Percentiles rank a stretch among this genome's conserved stretches.
phyloP scores from a whole-genome alignment of 1,139 yeast species.

The Arxiozyma telluris region DNA sequence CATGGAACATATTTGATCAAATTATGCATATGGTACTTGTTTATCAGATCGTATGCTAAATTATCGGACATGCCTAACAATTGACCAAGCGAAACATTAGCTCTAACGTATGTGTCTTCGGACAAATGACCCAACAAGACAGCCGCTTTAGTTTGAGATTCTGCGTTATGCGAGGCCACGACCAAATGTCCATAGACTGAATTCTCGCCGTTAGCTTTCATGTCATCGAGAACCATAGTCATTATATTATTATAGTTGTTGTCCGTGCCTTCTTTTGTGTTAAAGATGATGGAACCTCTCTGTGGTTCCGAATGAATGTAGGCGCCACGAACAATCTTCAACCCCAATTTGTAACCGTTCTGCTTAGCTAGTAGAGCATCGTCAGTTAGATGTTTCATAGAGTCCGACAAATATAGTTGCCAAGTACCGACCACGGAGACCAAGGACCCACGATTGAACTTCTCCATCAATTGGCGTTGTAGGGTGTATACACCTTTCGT shows the following conservation, averaged over 20 bases:
- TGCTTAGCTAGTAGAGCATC: conserved; percentile 61
- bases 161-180: conserved; percentile 84
- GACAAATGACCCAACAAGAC: conserved; percentile 34
- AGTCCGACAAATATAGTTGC: conserved; percentile 80
- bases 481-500: conserved; percentile 77
- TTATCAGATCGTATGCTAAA: conserved; percentile 66
- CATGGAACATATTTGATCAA: conserved; percentile 94
- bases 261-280: conserved; percentile 40
- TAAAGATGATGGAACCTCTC: conserved; percentile 58
- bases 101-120: conserved; percentile 24
- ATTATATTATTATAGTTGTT: conserved; percentile 65
- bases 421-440: conserved; percentile 81
- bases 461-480: conserved; percentile 72
- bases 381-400: conserved; percentile 48
- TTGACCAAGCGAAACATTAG: conserved; percentile 80
- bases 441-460: conserved; percentile 44
- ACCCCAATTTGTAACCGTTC: conserved; percentile 64
- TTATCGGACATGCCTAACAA: conserved; percentile 94
- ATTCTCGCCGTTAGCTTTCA: conserved; percentile 42
- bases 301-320: conserved; percentile 84
- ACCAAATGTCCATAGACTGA: conserved; percentile 73
- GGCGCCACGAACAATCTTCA: conserved; percentile 96
- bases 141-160: conserved; percentile 68
- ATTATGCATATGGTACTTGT: conserved; percentile 54
- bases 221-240: conserved; percentile 51